Evolutionary conservation across 2,329 filamentous ascomycete species (phyloP).

Genomic region (Boeremia lycopersici): DNA sequence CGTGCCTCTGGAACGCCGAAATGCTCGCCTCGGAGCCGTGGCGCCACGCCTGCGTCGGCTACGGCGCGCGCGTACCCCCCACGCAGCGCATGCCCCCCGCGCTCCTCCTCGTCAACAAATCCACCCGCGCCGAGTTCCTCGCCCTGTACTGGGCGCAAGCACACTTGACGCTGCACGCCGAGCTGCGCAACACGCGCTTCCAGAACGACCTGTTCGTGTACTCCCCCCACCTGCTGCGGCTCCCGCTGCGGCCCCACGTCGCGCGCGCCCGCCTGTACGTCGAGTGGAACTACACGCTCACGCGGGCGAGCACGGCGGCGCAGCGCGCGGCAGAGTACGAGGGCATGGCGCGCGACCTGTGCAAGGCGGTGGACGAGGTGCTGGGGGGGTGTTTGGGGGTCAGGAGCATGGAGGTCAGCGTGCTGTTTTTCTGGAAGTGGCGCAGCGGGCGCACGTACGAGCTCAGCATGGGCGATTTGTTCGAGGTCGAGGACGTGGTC

Average conservation of each 20-base stretch:
- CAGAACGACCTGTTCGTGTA: constrained; percentile 43
- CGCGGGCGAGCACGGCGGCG: constrained; percentile 24
- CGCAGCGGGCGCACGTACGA: constrained; percentile 41
- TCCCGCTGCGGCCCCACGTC: constrained; percentile 37
- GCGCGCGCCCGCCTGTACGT: constrained; percentile 43
- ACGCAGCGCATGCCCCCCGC: constrained; percentile 26
- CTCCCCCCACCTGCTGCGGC: constrained; percentile 41
- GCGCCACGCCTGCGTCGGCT: constrained; percentile 43
- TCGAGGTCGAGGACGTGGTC: constrained; percentile 44
- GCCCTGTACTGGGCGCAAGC: constrained; percentile 35
- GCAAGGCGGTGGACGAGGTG: constrained; percentile 41
- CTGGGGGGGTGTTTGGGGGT: constrained; percentile 30
- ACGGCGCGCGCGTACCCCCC: constrained; percentile 33
- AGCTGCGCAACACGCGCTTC: constrained; percentile 37
- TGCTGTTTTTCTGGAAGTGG: constrained; percentile 46
- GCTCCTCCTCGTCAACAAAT: constrained; percentile 39
- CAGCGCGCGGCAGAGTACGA: constrained; percentile 35
- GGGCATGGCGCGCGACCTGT: constrained; percentile 38
- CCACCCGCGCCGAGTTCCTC: constrained; percentile 39
- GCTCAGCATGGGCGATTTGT: constrained; percentile 44
- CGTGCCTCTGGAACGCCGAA: constrained; percentile 43
- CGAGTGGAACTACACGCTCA: constrained; percentile 43
- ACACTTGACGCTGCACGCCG: constrained; percentile 43
- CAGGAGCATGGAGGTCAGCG: constrained; percentile 39
- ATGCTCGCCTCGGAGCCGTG: constrained; percentile 43